Evolutionary conservation across 768 basidiomycete species (phyloP).

Genomic region (Fomitopsis serialis): DNA sequence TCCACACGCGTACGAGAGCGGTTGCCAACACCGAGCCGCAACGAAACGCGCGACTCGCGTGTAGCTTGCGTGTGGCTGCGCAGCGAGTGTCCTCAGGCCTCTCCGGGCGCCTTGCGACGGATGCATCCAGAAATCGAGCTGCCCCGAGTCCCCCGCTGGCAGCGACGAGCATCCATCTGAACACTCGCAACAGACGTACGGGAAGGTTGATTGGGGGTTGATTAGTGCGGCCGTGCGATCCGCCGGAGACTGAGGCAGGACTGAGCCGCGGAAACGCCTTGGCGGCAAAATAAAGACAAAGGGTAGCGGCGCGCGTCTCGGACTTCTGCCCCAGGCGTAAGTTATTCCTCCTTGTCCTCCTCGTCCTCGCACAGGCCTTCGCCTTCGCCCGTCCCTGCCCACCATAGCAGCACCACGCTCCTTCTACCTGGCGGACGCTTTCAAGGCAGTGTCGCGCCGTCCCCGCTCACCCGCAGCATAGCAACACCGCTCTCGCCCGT

Average conservation of each 20-base stretch:
- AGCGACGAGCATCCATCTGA: no score
- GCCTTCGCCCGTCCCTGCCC: conserved; percentile 14
- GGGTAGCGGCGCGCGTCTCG: background rate
- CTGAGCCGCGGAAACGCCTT: background rate
- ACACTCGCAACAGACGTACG: no score
- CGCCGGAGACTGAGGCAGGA: no score
- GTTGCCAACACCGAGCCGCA: background rate
- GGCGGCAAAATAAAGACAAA: conserved; percentile 7
- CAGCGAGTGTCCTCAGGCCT: background rate
- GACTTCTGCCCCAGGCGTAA: conserved; percentile 8
- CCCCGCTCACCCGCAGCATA: conserved; percentile 30
- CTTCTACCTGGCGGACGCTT: conserved; percentile 28
- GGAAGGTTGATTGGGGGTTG: background rate
- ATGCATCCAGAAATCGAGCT: no score
- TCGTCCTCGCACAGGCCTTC: background rate
- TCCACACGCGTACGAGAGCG: no score
- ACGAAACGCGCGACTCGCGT: background rate
- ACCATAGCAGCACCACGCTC: conserved; percentile 34
- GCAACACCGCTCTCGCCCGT: conserved; percentile 21
- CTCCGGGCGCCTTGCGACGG: no score
- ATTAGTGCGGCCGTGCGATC: background rate
- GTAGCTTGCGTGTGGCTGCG: background rate
- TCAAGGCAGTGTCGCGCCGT: conserved; percentile 22
- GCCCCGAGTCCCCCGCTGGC: no score
- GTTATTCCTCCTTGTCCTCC: conserved; percentile 12